Base-by-base conservation (phyloP, 176 grass and related monocot genomes). In the Cenchrus purpureus region DNA sequence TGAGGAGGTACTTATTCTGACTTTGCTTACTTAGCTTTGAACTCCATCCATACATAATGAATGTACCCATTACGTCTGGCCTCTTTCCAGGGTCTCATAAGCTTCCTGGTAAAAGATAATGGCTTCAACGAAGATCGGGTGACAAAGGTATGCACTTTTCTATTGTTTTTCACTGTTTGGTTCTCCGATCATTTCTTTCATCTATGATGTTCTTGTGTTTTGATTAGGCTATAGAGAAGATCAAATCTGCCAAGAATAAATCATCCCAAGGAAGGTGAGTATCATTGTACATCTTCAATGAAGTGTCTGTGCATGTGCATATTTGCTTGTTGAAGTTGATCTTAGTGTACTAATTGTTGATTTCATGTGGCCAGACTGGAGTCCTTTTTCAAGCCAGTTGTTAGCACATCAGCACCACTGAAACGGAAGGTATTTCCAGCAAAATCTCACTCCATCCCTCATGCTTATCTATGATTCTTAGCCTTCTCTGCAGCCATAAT, bases 51-150 rank as follows among this genome's bases (percentile, higher is more conserved):
- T 74, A 32, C 14, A 74, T 54, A 12, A 19, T 72, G 64, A 86
- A 53, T 12, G 32, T 43, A 32, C 5, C 16, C 12, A 43, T 28
- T 51, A 32, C 17, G 67, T 71, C 13, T 76, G 60, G 28, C 79
- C 61, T 53, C 66, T 56, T 37, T 85, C 64, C 43, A 98, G 96
- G 91, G 88, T 80, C 72, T 98, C 50, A 12, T 90, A 61, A 82
- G 78, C 51, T 98, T 95, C 82, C 85, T 98, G 44, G 93, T 95
- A 75, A 93, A 88, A 74, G 91, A 92, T 66, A 98, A 92, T 58
- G 92, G 90, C 65, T 98, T 98, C 89, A 98, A 95, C 58, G 80
- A 88, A 88, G 91, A 98, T 64, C 83, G 91, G 25, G 91, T 98
- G 66, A 90, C 87, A 69, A 98, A 98, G 93, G 96, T 81, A 92